Evolutionary conservation across 805 yeast genomes (phyloP).

Genomic region (Sugiyamaella chiloensis): DNA sequence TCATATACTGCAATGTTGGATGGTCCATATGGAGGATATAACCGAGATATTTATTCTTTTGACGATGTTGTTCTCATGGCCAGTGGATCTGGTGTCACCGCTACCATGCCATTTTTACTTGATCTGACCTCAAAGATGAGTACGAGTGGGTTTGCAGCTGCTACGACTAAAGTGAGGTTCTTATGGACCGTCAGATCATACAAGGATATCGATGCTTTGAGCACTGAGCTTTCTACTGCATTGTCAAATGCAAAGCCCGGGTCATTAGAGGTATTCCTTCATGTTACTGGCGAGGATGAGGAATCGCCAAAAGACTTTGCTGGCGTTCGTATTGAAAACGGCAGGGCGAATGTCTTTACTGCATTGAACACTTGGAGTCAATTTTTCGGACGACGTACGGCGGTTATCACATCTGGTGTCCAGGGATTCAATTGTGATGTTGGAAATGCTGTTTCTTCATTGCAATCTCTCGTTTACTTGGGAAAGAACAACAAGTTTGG

Average conservation of each 20-base stretch:
- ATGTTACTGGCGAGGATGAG: not conserved
- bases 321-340: not conserved
- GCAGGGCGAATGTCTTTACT: slow-evolving; percentile 11
- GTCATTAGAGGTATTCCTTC: slow-evolving; percentile 2
- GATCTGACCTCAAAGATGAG: slow-evolving; percentile 8
- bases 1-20: slow-evolving; percentile 36
- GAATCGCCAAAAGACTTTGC: not conserved
- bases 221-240: not conserved
- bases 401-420: slow-evolving; percentile 18
- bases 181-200: slow-evolving; percentile 1
- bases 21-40: slow-evolving; percentile 48
- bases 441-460: slow-evolving; percentile 16
- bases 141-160: not conserved
- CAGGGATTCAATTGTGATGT: slow-evolving; percentile 10
- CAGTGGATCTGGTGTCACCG: slow-evolving; percentile 48
- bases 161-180: not conserved
- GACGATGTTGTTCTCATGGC: slow-evolving; percentile 40
- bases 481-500: slow-evolving; percentile 12
- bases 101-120: slow-evolving; percentile 18
- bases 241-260: slow-evolving; percentile 1
- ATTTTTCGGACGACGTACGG: slow-evolving; percentile 14
- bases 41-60: slow-evolving; percentile 42
- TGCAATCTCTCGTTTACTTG: slow-evolving; percentile 14
- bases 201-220: not conserved
- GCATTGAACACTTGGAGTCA: slow-evolving; percentile 11